phyloP scores from a whole-genome alignment of 1,284 basidiomycete genomes.

The Rhodotorula glutinis region DNA sequence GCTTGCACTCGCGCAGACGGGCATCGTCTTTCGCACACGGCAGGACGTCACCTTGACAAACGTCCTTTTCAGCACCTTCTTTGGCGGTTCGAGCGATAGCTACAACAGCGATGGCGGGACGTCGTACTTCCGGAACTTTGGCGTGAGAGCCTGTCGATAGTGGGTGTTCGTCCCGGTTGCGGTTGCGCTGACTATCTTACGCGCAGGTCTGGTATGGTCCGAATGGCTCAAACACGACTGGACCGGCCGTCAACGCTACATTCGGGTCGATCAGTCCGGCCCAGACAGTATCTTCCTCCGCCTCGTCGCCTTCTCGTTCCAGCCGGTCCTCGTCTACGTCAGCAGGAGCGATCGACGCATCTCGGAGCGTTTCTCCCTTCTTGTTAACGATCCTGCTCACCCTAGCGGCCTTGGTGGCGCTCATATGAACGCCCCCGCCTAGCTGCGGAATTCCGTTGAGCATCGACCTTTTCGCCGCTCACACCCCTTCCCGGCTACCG shows the following conservation, averaged over 20 bases:
- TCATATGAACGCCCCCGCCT: no score
- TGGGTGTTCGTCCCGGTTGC: no score
- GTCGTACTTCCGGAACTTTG: slow-evolving; percentile 14
- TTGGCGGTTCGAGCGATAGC: slow-evolving; percentile 18
- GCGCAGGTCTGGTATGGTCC: slow-evolving; percentile 15
- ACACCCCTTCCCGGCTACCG: no score
- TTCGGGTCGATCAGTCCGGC: not conserved
- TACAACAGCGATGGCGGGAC: slow-evolving; percentile 10
- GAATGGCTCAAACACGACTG: slow-evolving; percentile 14
- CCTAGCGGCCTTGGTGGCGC: no score
- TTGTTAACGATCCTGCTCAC: no score
- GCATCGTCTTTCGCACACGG: slow-evolving; percentile 18
- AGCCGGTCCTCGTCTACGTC: not conserved
- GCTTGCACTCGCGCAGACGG: slow-evolving; percentile 26
- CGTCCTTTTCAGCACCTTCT: slow-evolving; percentile 36
- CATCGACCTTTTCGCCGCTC: no score
- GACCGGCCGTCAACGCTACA: slow-evolving; percentile 19
- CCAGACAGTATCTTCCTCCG: not conserved
- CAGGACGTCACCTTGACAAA: slow-evolving; percentile 21
- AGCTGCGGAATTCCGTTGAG: no score
- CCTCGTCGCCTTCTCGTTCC: not conserved
- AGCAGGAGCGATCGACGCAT: no score
- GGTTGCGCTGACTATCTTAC: no score
- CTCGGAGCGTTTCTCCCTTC: no score
- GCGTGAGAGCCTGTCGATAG: no score